Percentiles rank a stretch among this genome's conserved stretches.
Evolutionary conservation across 2,329 filamentous ascomycete genomes (phyloP).

Genomic region (Claviceps pazoutovae): DNA sequence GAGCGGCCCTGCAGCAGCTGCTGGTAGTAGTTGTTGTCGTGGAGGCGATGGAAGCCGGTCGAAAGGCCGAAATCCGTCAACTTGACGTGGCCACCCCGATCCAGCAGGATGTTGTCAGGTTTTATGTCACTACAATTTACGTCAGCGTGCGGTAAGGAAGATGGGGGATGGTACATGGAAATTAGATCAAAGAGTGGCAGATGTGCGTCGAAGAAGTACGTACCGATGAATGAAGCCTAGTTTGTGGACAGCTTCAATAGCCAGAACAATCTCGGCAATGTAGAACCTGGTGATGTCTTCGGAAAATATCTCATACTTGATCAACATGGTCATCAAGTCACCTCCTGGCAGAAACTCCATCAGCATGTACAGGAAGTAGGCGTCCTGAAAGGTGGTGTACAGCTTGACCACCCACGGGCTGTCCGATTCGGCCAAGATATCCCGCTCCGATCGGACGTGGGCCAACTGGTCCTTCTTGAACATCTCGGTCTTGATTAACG

Average conservation of each 20-base stretch:
- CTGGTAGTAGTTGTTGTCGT: conserved; percentile 97
- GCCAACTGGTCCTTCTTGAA: conserved; percentile 98
- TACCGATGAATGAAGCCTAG: conserved; percentile 97
- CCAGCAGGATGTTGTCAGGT: conserved; percentile 93
- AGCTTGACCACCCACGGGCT: conserved; percentile 99
- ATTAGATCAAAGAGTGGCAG: background rate
- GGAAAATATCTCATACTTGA: conserved; percentile 99
- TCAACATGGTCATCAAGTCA: conserved; percentile 99
- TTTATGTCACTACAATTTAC: conserved; percentile 69
- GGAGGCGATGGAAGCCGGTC: conserved; percentile 93
- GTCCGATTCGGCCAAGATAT: conserved; percentile 97
- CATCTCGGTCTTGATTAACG: conserved; percentile 97
- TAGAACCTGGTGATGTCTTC: conserved; percentile 98
- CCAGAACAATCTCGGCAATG: conserved; percentile 94
- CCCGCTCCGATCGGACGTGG: conserved; percentile 92
- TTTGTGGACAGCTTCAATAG: conserved; percentile 97
- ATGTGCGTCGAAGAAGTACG: conserved; percentile 16
- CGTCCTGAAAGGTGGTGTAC: conserved; percentile 94
- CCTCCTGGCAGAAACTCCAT: conserved; percentile 99
- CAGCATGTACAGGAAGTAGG: conserved; percentile 92
- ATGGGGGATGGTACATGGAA: background rate
- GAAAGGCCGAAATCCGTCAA: conserved; percentile 96
- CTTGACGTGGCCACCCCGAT: conserved; percentile 93
- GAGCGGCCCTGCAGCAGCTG: conserved; percentile 76
- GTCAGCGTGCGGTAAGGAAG: background rate